Evolutionary conservation across 1,284 basidiomycete species (phyloP).

Genomic region (Malassezia sympodialis): DNA sequence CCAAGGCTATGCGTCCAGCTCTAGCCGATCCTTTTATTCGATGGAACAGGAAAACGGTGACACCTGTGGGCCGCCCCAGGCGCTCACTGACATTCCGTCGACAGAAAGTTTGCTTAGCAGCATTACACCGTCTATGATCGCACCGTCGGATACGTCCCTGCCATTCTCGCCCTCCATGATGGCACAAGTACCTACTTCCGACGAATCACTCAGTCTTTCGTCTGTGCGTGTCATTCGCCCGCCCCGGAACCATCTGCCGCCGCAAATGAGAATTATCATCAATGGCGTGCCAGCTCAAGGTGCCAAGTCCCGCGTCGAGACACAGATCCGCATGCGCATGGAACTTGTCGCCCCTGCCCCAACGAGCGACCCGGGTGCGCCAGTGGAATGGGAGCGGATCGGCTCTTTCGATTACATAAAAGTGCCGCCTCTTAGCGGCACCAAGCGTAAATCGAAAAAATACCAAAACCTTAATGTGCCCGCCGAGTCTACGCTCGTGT

Average conservation of each 20-base stretch:
- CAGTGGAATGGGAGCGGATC: constrained; percentile 36
- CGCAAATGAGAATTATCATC: constrained; percentile 53
- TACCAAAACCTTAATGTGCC: constrained; percentile 51
- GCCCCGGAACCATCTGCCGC: constrained; percentile 23
- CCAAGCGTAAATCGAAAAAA: constrained; percentile 59
- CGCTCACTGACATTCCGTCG: neutral
- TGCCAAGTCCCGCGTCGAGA: constrained; percentile 88
- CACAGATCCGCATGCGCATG: constrained; percentile 52
- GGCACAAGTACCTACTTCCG: neutral
- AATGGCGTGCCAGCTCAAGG: constrained; percentile 72
- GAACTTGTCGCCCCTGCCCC: constrained; percentile 50
- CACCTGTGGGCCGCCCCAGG: neutral
- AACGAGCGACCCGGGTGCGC: constrained; percentile 15
- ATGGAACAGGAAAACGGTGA: neutral
- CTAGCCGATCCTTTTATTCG: neutral
- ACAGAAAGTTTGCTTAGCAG: neutral
- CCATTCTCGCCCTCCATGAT: neutral
- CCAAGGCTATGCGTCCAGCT: neutral
- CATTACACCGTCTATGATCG: neutral
- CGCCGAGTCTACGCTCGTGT: constrained; percentile 42
- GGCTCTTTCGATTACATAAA: constrained; percentile 45
- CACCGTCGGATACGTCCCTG: neutral
- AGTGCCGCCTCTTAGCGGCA: constrained; percentile 44
- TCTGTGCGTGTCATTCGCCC: constrained; percentile 32
- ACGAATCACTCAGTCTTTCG: constrained; percentile 32